Evolutionary conservation across 306 rosid species (phyloP).

Genomic region (Castanospermum australe): DNA sequence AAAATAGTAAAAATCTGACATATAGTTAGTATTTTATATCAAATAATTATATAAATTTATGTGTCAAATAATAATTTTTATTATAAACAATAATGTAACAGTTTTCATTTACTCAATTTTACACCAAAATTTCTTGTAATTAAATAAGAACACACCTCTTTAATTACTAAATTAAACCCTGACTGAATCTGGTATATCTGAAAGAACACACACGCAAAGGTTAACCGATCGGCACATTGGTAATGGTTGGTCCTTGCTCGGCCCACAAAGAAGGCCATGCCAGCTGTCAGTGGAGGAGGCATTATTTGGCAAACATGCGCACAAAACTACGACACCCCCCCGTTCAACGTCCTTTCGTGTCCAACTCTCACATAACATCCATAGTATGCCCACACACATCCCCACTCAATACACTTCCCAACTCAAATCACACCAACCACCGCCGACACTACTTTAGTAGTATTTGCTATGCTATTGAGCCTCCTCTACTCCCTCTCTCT

Average conservation of each 20-base stretch:
- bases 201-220: neutral
- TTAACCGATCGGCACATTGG: constrained; percentile 7
- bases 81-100: no score
- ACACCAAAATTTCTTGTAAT: no score
- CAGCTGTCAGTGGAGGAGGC: constrained; percentile 24
- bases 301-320: neutral
- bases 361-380: neutral
- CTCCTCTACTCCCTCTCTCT: neutral
- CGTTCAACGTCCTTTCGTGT: constrained; percentile 8
- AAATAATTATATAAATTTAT: no score
- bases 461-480: no score
- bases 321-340: neutral
- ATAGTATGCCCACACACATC: neutral
- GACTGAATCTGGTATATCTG: no score
- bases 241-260: neutral
- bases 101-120: no score
- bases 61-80: no score
- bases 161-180: no score
- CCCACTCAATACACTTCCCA: neutral
- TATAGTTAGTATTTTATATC: no score
- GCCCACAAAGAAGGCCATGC: constrained; percentile 25
- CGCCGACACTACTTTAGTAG: constrained; percentile 22
- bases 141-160: no score
- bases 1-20: no score
- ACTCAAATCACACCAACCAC: neutral